A percentile compares a stretch with the other conserved stretches of the same genome.
Evolutionary conservation across 257 asterid species (phyloP).

Genomic region (Nemophila menziesii): DNA sequence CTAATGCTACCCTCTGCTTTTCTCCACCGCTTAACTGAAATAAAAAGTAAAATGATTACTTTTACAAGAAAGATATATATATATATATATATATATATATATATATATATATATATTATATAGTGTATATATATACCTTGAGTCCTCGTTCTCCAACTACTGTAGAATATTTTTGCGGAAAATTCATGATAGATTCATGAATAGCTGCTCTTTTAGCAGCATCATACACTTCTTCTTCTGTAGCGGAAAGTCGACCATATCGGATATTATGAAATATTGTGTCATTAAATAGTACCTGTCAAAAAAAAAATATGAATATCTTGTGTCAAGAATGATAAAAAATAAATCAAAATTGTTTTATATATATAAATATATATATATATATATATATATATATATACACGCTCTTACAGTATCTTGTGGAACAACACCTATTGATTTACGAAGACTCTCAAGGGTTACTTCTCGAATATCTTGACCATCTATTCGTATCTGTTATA

Average conservation of each 20-base stretch:
- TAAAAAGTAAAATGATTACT: slow-evolving; percentile 10
- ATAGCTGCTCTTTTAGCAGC: slow-evolving; percentile 96
- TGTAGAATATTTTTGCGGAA: slow-evolving; percentile 72
- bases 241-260: slow-evolving; percentile 84
- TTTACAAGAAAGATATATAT: not conserved
- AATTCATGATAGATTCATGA: slow-evolving; percentile 87
- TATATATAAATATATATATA: no score
- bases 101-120: not conserved
- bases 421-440: slow-evolving; percentile 91
- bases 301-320: slow-evolving; percentile 13
- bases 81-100: not conserved
- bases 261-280: slow-evolving; percentile 90
- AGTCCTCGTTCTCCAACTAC: slow-evolving; percentile 99
- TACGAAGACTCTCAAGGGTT: slow-evolving; percentile 88
- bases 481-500: slow-evolving; percentile 68
- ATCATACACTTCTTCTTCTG: slow-evolving; percentile 85
- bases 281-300: slow-evolving; percentile 91
- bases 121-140: slow-evolving; percentile 39
- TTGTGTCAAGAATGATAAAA: not conserved
- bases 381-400: no score
- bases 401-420: slow-evolving; percentile 99
- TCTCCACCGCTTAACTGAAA: slow-evolving; percentile 98
- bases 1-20: slow-evolving; percentile 96
- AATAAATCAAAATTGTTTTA: no score
- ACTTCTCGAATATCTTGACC: slow-evolving; percentile 81